phyloP scores from a whole-genome alignment of 2,329 filamentous ascomycete species.

The Trichophyton simii region DNA sequence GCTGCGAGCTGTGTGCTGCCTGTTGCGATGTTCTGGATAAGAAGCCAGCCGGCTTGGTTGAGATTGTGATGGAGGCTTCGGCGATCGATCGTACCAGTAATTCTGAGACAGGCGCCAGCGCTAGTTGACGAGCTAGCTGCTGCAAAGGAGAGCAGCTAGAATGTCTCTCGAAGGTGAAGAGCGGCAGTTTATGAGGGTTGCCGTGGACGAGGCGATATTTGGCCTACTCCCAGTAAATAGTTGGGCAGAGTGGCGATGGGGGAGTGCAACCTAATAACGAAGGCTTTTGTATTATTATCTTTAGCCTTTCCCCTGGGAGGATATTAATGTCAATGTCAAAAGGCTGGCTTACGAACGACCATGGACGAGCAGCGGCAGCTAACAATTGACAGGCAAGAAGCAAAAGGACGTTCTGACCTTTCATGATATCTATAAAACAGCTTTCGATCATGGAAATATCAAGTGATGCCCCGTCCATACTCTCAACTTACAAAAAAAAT shows the following conservation, averaged over 20 bases:
- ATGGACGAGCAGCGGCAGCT: not conserved
- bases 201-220: not conserved
- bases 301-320: no score
- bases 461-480: slow-evolving; percentile 2
- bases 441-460: slow-evolving; percentile 3
- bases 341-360: not conserved
- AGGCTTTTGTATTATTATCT: no score
- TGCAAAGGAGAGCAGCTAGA: no score
- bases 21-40: not conserved
- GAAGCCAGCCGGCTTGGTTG: not conserved
- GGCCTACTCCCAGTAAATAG: not conserved
- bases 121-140: no score
- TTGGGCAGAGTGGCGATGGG: not conserved
- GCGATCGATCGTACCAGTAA: no score
- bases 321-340: no score
- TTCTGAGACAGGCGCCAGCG: no score
- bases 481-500: slow-evolving; percentile 4
- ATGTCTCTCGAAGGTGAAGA: not conserved
- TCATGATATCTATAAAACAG: slow-evolving; percentile 4
- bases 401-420: slow-evolving; percentile 3
- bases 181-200: not conserved
- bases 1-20: not conserved
- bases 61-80: not conserved
- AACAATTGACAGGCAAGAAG: not conserved
- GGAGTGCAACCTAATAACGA: no score